Conservation (phyloP, 106 monocot species). For the Agapanthus africanus region DNA sequence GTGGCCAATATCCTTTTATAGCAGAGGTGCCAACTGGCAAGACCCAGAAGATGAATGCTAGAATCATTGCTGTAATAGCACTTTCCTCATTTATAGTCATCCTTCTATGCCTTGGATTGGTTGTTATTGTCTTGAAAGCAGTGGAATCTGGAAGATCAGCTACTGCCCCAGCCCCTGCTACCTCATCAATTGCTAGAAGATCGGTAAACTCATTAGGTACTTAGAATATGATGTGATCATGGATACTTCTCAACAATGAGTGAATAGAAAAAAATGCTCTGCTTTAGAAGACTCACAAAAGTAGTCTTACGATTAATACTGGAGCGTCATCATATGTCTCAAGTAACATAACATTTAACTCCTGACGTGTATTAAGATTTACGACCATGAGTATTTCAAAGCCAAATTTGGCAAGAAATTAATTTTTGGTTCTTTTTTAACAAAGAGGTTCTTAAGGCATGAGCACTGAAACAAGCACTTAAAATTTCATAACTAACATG, state of each 20-base stretch:
- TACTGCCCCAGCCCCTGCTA: constrained; percentile 25
- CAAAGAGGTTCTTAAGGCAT: too few relatives aligned
- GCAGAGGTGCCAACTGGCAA: constrained; percentile 46
- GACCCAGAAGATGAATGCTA: constrained; percentile 51
- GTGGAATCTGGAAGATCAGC: constrained; percentile 22
- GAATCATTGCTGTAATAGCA: constrained; percentile 55
- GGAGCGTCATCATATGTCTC: neutral
- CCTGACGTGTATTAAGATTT: neutral
- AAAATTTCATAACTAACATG: too few relatives aligned
- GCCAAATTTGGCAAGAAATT: neutral
- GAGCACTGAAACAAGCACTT: too few relatives aligned
- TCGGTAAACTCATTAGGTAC: too few relatives aligned
- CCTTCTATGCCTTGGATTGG: constrained; percentile 29
- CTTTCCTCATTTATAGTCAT: constrained; percentile 39
- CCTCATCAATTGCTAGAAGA: constrained; percentile 38
- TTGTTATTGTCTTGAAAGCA: constrained; percentile 40
- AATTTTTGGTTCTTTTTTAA: neutral
- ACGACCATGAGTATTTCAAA: neutral
- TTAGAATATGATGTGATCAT: too few relatives aligned
- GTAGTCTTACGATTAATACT: neutral
- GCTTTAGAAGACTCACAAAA: constrained; percentile 14
- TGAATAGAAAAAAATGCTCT: too few relatives aligned
- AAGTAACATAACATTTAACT: neutral
- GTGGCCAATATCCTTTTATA: constrained; percentile 48
- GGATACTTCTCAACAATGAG: too few relatives aligned